A percentile compares a stretch with the other conserved stretches of the same genome.
These are phyloP conservation scores for Venturia carpophila DNA, from an alignment of 2,329 filamentous ascomycete genomes.

Conservation along the genomic window DNA sequence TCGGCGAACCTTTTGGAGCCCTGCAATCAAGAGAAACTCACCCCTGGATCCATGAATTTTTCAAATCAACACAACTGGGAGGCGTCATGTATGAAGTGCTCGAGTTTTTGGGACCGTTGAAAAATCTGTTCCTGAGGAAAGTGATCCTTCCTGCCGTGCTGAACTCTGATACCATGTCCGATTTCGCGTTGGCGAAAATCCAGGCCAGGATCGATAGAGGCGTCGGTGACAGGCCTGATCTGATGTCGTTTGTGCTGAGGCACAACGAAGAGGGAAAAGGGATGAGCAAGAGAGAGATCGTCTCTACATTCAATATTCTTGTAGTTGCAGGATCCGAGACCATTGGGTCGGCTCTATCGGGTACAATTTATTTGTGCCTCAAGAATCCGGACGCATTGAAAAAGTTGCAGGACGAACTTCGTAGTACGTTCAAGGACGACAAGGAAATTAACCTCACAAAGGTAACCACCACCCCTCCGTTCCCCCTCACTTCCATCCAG, in stretches of 20 bases:
- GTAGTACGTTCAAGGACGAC: not conserved
- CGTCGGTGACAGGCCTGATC: slow-evolving; percentile 25
- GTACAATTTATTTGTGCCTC: not conserved
- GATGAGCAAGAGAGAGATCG: slow-evolving; percentile 30
- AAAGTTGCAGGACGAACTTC: slow-evolving; percentile 12
- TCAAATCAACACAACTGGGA: not conserved
- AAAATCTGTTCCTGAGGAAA: not conserved
- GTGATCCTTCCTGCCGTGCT: not conserved
- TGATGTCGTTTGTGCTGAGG: slow-evolving; percentile 16
- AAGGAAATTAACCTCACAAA: not conserved
- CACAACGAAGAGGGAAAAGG: slow-evolving; percentile 23
- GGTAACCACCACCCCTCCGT: not conserved
- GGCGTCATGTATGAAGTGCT: slow-evolving; percentile 24
- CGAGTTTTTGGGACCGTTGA: not conserved
- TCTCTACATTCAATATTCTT: slow-evolving; percentile 26
- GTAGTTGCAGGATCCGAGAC: slow-evolving; percentile 11
- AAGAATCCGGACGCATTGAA: not conserved
- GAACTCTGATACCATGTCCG: slow-evolving; percentile 21
- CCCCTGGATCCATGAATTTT: not conserved
- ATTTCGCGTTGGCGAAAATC: not conserved
- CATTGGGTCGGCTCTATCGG: not conserved
- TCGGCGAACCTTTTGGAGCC: slow-evolving; percentile 78
- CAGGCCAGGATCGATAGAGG: slow-evolving; percentile 19
- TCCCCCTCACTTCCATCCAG: not conserved
- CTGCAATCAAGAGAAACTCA: slow-evolving; percentile 54